A percentile compares a stretch with the other conserved stretches of the same genome.
These are phyloP conservation scores for Kodamaea neixiangensis DNA, from an alignment of 805 yeast genomes.

Conservation along the genomic window DNA sequence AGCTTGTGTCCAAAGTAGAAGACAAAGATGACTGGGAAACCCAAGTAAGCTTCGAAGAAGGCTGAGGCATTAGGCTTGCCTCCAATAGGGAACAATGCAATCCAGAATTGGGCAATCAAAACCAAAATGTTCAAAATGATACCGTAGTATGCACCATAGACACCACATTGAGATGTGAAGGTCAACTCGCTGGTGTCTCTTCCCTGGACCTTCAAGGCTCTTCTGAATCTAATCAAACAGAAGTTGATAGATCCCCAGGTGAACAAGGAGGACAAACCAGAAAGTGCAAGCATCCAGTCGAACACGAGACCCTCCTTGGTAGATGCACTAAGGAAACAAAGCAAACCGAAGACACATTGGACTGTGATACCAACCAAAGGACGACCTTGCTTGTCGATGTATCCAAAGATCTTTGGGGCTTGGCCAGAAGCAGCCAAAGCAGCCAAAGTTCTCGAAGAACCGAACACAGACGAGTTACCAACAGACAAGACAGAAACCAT, in stretches of 20 bases:
- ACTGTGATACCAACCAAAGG: conserved; percentile 69
- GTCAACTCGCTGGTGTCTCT: conserved; percentile 36
- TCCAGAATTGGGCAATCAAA: conserved; percentile 43
- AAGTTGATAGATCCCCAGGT: conserved; percentile 76
- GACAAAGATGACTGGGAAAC: conserved; percentile 45
- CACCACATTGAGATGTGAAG: conserved; percentile 39
- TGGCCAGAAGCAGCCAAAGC: conserved; percentile 66
- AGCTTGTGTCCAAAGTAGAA: conserved; percentile 49
- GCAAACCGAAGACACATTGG: conserved; percentile 53
- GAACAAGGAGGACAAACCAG: conserved; percentile 71
- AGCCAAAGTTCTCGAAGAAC: conserved; percentile 66
- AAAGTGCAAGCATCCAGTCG: conserved; percentile 70
- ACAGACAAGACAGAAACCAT: conserved; percentile 71
- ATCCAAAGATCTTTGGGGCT: conserved; percentile 61
- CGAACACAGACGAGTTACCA: conserved; percentile 73
- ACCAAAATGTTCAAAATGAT: conserved; percentile 32
- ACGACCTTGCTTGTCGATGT: conserved; percentile 75
- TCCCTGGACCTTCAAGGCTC: conserved; percentile 56
- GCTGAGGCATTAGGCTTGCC: conserved; percentile 33
- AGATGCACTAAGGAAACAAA: conserved; percentile 65
- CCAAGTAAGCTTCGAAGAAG: conserved; percentile 48
- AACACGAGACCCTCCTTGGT: conserved; percentile 57
- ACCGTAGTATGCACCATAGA: conserved; percentile 36
- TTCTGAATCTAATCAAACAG: conserved; percentile 63
- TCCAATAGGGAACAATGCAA: conserved; percentile 39